phyloP scores from a whole-genome alignment of 306 rosid genomes.

The Oemleria cerasiformis region DNA sequence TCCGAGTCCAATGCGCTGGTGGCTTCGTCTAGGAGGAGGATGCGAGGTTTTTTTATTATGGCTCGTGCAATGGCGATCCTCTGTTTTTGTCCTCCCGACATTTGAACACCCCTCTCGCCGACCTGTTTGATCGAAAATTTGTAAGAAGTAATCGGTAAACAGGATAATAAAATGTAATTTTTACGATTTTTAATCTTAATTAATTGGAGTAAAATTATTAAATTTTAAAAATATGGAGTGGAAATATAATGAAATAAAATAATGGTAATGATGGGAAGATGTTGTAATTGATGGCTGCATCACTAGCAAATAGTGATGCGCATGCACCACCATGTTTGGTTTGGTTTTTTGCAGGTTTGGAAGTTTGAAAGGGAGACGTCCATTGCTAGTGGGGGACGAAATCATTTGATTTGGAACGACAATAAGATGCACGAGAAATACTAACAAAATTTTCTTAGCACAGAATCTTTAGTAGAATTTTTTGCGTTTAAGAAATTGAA shows the following conservation, averaged over 20 bases:
- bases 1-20: constrained; percentile 88
- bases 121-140: constrained; percentile 39
- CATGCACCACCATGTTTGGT: not conserved
- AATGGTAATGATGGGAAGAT: not conserved
- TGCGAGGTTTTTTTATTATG: constrained; percentile 60
- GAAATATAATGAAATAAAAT: not conserved
- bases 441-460: no score
- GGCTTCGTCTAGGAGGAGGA: constrained; percentile 81
- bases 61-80: constrained; percentile 92
- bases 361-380: not conserved
- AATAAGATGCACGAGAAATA: not conserved
- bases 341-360: not conserved
- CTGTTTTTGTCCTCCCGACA: constrained; percentile 97
- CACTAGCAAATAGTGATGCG: not conserved
- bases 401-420: not conserved
- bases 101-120: constrained; percentile 84
- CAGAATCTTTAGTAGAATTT: no score
- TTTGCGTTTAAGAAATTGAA: no score
- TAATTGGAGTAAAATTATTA: no score
- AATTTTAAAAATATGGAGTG: no score
- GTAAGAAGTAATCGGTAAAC: no score
- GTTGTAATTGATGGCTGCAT: not conserved
- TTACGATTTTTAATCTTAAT: no score
- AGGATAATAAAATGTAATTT: no score
- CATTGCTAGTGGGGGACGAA: constrained; percentile 1